Conservation (phyloP, 23 red algal genomes). For the Agarophyton chilense region DNA sequence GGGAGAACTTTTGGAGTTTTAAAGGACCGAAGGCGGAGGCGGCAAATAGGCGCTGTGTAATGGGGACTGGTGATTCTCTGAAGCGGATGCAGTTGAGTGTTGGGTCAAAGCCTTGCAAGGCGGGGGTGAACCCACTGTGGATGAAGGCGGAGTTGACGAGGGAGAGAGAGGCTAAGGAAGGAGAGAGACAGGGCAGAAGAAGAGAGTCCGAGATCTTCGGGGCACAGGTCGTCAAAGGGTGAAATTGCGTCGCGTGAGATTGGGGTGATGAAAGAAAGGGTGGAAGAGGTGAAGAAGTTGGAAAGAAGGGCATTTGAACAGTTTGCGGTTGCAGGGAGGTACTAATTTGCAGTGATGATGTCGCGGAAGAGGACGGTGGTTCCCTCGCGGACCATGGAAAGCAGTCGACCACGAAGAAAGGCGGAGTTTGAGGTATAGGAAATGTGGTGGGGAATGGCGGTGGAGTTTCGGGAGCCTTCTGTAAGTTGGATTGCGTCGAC, state of each 20-base stretch:
- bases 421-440: not conserved
- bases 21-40: constrained; percentile 1
- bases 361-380: not conserved
- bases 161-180: too few species aligned
- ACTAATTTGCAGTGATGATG: not conserved
- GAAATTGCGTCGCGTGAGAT: not conserved
- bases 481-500: too few species aligned
- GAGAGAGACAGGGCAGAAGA: not conserved
- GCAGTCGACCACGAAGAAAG: not conserved
- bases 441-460: not conserved
- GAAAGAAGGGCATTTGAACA: not conserved
- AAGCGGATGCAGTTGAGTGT: too few species aligned
- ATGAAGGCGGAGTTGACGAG: too few species aligned
- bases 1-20: not conserved
- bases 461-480: not conserved
- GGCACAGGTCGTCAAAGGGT: too few species aligned
- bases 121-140: too few species aligned
- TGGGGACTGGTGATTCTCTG: not conserved
- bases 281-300: not conserved
- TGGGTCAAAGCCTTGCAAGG: too few species aligned
- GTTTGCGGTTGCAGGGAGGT: not conserved
- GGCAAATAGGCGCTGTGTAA: not conserved
- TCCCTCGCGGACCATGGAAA: not conserved
- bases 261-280: not conserved
- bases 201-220: not conserved